These are phyloP conservation scores for Microsporum canis DNA, from an alignment of 2,329 filamentous ascomycete genomes.

Conservation along the genomic window DNA sequence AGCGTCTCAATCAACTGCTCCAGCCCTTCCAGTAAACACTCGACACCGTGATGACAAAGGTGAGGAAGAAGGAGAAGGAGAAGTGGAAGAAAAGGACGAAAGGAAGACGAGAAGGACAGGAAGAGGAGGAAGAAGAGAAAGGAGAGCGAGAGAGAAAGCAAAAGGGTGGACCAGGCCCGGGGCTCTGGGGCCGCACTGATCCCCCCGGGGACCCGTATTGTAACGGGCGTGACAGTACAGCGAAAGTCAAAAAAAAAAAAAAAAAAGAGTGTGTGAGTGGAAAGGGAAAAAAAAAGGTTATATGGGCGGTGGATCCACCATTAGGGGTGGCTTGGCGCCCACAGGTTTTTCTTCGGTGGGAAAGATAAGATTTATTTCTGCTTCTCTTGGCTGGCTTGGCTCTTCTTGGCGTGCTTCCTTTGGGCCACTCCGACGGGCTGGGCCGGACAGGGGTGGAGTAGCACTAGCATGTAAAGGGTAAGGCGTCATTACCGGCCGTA, in stretches of 20 bases:
- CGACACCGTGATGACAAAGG: too few species aligned
- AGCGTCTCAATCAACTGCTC: background rate
- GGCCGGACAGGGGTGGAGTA: background rate
- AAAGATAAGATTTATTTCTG: background rate
- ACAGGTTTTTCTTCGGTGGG: background rate
- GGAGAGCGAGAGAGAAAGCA: background rate
- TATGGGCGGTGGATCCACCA: background rate
- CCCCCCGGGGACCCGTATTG: too few species aligned
- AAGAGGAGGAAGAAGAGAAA: background rate
- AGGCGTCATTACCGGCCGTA: background rate
- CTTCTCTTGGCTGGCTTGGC: background rate
- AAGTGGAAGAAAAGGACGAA: background rate
- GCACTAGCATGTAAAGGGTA: background rate
- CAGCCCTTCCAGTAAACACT: background rate
- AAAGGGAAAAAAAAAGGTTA: background rate
- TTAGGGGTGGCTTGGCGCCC: background rate
- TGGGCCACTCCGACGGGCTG: background rate
- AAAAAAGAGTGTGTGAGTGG: background rate
- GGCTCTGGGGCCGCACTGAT: slow-evolving; percentile 4
- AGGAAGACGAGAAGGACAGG: background rate
- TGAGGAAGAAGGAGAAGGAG: background rate
- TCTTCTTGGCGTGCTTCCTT: background rate
- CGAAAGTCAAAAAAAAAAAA: background rate
- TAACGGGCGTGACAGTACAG: background rate
- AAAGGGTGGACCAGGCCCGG: slow-evolving; percentile 3